A percentile compares a stretch with the other conserved stretches of the same genome.
These are phyloP conservation scores for Atractiella rhizophila DNA, from an alignment of 768 basidiomycete genomes.

Conservation along the genomic window DNA sequence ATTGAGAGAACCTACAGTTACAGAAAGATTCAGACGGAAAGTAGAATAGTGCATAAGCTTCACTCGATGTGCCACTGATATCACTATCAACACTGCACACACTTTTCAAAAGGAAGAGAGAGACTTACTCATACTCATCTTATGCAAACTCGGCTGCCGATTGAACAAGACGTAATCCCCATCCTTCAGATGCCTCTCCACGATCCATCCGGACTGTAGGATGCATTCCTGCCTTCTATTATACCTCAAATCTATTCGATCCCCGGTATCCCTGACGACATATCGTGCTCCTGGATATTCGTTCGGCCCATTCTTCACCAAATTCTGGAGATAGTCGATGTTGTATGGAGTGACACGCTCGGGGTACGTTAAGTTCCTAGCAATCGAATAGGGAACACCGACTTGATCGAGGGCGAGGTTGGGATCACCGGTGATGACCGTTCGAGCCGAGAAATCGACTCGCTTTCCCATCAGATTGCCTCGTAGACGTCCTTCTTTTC, in stretches of 20 bases:
- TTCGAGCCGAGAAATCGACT: slow-evolving; percentile 95
- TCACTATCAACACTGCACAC: background rate
- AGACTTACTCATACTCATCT: slow-evolving; percentile 77
- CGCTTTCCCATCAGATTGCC: slow-evolving; percentile 99
- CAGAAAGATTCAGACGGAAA: slow-evolving; percentile 91
- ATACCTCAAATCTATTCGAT: slow-evolving; percentile 86
- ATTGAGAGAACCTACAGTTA: slow-evolving; percentile 35
- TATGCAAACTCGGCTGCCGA: slow-evolving; percentile 91
- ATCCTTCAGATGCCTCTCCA: slow-evolving; percentile 88
- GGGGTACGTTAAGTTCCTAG: slow-evolving; percentile 92
- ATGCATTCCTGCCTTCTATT: slow-evolving; percentile 88
- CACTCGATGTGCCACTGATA: slow-evolving; percentile 64
- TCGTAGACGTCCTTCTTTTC: slow-evolving; percentile 90
- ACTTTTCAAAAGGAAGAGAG: background rate
- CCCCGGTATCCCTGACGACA: slow-evolving; percentile 87
- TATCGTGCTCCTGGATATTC: slow-evolving; percentile 90
- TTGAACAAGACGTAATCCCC: slow-evolving; percentile 98
- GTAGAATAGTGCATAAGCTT: slow-evolving; percentile 96
- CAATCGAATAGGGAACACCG: slow-evolving; percentile 80
- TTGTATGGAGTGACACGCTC: slow-evolving; percentile 97
- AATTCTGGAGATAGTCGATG: slow-evolving; percentile 71
- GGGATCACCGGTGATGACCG: slow-evolving; percentile 96
- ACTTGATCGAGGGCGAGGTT: slow-evolving; percentile 90
- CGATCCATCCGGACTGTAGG: slow-evolving; percentile 93
- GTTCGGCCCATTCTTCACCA: slow-evolving; percentile 82